phyloP scores from a whole-genome alignment of 352 stramenopile species.

The Phytopythium kandeliae region DNA sequence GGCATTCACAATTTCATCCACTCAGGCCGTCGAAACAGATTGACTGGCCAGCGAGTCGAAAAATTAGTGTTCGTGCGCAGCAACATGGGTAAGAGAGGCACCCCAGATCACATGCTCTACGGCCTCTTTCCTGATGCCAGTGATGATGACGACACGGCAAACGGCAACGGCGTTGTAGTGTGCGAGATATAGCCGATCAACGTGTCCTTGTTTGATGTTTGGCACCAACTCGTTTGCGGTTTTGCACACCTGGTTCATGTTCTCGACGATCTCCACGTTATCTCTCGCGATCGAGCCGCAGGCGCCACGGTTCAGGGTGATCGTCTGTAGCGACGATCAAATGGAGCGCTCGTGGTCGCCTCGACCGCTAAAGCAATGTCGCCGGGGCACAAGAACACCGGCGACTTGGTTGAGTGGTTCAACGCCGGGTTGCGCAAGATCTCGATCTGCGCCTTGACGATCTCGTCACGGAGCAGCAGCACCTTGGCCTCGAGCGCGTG shows the following conservation, averaged over 20 bases:
- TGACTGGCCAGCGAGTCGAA: no score
- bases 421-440: conserved; percentile 92
- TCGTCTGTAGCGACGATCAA: conserved; percentile 76
- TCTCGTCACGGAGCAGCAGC: conserved; percentile 91
- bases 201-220: conserved; percentile 95
- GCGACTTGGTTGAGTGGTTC: conserved; percentile 94
- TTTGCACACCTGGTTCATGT: conserved; percentile 95
- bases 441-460: conserved; percentile 92
- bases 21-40: no score
- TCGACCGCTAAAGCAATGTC: conserved; percentile 96
- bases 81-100: no score
- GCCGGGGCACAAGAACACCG: conserved; percentile 94
- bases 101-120: no score
- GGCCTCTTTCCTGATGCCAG: no score
- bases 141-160: no score
- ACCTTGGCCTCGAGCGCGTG: conserved; percentile 91
- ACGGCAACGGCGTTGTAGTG: no score
- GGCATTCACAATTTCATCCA: no score
- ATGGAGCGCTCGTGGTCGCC: conserved; percentile 87
- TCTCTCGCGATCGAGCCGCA: conserved; percentile 85
- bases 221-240: conserved; percentile 96
- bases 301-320: conserved; percentile 80
- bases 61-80: no score
- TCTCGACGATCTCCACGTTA: conserved; percentile 97
- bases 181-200: no score